Percentiles rank a stretch among this genome's conserved stretches.
Evolutionary conservation across 2,329 filamentous ascomycete species (phyloP).

Genomic region (Neocatenulostroma microsporum): DNA sequence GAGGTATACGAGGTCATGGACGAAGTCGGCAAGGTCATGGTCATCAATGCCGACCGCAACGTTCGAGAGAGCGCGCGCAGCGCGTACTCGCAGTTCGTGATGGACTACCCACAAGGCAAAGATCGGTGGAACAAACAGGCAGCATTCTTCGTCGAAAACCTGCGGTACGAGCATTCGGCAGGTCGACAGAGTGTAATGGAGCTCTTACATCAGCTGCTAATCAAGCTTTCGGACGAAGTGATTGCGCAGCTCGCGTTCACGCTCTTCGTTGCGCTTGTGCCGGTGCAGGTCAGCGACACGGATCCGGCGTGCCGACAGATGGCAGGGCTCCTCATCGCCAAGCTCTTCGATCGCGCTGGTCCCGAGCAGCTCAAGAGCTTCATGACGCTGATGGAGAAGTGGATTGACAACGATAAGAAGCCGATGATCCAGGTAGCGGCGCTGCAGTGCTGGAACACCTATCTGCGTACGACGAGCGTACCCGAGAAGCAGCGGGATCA

Average conservation of each 20-base stretch:
- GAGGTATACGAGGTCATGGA: slow-evolving; percentile 88
- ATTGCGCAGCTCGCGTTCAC: slow-evolving; percentile 73
- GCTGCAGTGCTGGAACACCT: slow-evolving; percentile 73
- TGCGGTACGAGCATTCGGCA: slow-evolving; percentile 82
- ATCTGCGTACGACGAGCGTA: slow-evolving; percentile 61
- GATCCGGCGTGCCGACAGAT: slow-evolving; percentile 76
- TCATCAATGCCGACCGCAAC: slow-evolving; percentile 85
- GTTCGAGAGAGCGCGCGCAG: slow-evolving; percentile 82
- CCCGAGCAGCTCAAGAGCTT: slow-evolving; percentile 64
- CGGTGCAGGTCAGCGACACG: slow-evolving; percentile 82
- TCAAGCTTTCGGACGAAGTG: slow-evolving; percentile 73
- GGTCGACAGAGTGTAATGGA: slow-evolving; percentile 92
- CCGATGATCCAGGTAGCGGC: slow-evolving; percentile 62
- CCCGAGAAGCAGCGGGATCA: slow-evolving; percentile 61
- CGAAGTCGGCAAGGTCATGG: slow-evolving; percentile 83
- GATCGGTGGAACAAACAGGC: slow-evolving; percentile 84
- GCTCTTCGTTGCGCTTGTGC: slow-evolving; percentile 78
- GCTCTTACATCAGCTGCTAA: slow-evolving; percentile 74
- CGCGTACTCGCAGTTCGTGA: slow-evolving; percentile 86
- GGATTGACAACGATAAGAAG: slow-evolving; percentile 70
- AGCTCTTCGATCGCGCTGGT: slow-evolving; percentile 71
- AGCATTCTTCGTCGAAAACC: slow-evolving; percentile 78
- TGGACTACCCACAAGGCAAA: slow-evolving; percentile 89
- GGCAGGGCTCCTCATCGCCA: slow-evolving; percentile 69
- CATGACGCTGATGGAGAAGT: slow-evolving; percentile 61